These are phyloP conservation scores for Beauveria rudraprayagi DNA, from an alignment of 2,329 filamentous ascomycete genomes.

Conservation along the genomic window DNA sequence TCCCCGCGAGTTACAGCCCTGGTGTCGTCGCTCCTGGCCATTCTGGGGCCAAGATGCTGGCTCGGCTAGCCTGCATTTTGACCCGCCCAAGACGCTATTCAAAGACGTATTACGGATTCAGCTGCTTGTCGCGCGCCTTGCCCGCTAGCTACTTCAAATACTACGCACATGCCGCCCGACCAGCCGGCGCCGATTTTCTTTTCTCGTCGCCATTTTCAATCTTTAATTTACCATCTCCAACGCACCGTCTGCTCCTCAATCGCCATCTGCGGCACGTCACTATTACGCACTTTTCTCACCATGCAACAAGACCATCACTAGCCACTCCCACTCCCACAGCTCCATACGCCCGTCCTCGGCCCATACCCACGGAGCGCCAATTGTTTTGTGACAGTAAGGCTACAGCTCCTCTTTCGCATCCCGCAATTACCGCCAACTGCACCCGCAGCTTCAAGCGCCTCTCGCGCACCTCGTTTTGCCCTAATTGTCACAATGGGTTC, in stretches of 20 bases:
- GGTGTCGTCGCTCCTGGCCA: not conserved
- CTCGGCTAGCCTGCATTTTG: not conserved
- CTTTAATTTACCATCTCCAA: not conserved
- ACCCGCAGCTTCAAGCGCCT: too few relatives aligned
- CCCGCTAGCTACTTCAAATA: conserved; percentile 5
- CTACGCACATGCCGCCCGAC: conserved; percentile 2
- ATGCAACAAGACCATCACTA: not conserved
- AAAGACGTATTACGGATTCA: too few relatives aligned
- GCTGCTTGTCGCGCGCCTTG: not conserved
- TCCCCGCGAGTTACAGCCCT: not conserved
- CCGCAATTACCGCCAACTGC: not conserved
- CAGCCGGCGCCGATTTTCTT: not conserved
- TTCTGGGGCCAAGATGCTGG: not conserved
- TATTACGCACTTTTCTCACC: not conserved
- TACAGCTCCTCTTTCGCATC: not conserved
- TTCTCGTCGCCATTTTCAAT: not conserved
- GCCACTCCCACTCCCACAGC: not conserved
- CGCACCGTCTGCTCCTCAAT: not conserved
- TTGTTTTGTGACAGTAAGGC: conserved; percentile 1
- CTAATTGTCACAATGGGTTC: not conserved
- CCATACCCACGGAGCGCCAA: not conserved
- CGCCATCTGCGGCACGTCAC: not conserved
- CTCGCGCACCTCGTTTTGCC: not conserved
- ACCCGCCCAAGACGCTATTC: conserved; percentile 3
- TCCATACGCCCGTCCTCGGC: conserved; percentile 1